Conservation (phyloP, 108 stramenopile genomes). For the Asterionellopsis glacialis region DNA sequence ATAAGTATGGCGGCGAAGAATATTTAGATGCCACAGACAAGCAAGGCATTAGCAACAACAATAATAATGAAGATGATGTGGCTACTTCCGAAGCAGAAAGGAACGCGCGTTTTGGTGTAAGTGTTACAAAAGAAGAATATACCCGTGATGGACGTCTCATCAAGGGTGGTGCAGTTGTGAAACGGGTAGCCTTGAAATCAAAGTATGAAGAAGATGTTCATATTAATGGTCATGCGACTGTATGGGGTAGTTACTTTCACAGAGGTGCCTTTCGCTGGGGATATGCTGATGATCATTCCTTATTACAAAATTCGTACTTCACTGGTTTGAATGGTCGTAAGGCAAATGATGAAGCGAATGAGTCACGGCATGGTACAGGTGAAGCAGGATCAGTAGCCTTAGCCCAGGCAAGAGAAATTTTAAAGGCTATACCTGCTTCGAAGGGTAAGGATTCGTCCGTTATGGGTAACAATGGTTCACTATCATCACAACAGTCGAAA, state of each 20-base stretch:
- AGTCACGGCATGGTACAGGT: conserved; percentile 69
- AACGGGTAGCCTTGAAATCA: conserved; percentile 51
- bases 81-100: conserved; percentile 36
- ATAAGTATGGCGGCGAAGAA: conserved; percentile 92
- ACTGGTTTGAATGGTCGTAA: conserved; percentile 88
- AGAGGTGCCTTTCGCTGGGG: conserved; percentile 91
- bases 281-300: conserved; percentile 93
- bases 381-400: conserved; percentile 70
- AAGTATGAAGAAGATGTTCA: conserved; percentile 97
- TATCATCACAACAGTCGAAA: conserved; percentile 56
- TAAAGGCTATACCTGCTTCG: conserved; percentile 53
- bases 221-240: conserved; percentile 85
- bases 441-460: conserved; percentile 5
- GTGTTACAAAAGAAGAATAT: conserved; percentile 74
- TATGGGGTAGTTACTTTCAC: conserved; percentile 98
- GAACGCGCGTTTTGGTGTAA: conserved; percentile 70
- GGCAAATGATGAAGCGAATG: conserved; percentile 91
- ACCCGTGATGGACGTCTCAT: conserved; percentile 74
- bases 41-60: conserved; percentile 34
- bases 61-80: conserved; percentile 3
- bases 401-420: conserved; percentile 82
- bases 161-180: conserved; percentile 34
- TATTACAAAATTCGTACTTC: conserved; percentile 87
- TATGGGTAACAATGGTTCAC: conserved; percentile 7
- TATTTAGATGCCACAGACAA: conserved; percentile 47